These are phyloP conservation scores for Psilocybe subaeruginosa DNA, from an alignment of 768 basidiomycete species.

Conservation along the genomic window DNA sequence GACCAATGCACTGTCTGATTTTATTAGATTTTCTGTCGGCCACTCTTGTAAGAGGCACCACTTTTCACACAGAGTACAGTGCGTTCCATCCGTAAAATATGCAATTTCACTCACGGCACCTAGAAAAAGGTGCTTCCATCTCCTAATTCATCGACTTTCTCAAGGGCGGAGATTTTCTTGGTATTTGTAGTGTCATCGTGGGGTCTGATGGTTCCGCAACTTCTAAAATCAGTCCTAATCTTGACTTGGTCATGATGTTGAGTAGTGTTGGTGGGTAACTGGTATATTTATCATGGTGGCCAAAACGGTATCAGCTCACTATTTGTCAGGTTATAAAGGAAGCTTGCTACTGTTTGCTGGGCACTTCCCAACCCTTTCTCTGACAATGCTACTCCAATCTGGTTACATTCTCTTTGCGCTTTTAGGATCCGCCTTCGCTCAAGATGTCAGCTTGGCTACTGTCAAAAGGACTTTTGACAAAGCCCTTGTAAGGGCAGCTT, in stretches of 20 bases:
- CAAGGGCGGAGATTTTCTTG: neutral
- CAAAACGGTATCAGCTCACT: neutral
- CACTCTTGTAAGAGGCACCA: neutral
- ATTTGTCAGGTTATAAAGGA: constrained; percentile 3
- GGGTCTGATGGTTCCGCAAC: neutral
- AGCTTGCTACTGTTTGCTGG: neutral
- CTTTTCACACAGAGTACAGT: neutral
- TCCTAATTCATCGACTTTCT: neutral
- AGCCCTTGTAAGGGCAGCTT: constrained; percentile 25
- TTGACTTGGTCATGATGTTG: neutral
- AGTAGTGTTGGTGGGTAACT: neutral
- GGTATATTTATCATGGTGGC: neutral
- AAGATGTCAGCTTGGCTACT: constrained; percentile 29
- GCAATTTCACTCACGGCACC: neutral
- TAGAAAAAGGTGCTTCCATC: neutral
- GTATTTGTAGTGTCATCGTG: neutral
- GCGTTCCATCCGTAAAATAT: neutral
- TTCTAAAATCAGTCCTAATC: neutral
- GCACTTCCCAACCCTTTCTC: neutral
- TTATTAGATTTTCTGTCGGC: neutral
- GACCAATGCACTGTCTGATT: neutral
- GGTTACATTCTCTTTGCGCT: constrained; percentile 3
- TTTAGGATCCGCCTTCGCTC: constrained; percentile 20
- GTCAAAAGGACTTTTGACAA: constrained; percentile 33
- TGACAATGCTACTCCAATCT: constrained; percentile 4